These are phyloP conservation scores for Lactifluus hygrophoroides DNA, from an alignment of 768 basidiomycete genomes.

Conservation along the genomic window DNA sequence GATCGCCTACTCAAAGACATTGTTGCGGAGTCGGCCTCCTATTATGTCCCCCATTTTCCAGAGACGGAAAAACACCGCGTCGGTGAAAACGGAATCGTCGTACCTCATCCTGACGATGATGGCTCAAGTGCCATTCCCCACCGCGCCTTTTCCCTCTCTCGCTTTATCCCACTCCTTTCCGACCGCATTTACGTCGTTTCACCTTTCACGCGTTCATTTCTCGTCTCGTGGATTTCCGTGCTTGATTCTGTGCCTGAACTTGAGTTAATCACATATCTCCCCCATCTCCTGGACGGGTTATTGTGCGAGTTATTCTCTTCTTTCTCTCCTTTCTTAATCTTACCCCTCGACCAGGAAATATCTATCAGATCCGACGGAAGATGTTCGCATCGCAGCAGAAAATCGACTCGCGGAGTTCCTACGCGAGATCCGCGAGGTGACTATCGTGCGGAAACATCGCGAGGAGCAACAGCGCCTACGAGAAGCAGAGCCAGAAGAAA, in stretches of 20 bases:
- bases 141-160: constrained; percentile 88
- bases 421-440: constrained; percentile 83
- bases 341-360: constrained; percentile 57
- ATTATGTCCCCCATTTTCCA: constrained; percentile 83
- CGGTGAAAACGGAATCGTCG: constrained; percentile 49
- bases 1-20: constrained; percentile 98
- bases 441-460: constrained; percentile 56
- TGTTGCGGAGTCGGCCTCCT: constrained; percentile 91
- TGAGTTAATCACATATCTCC: constrained; percentile 89
- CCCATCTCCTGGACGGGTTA: constrained; percentile 90
- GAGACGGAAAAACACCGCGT: constrained; percentile 63
- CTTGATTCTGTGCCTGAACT: constrained; percentile 95
- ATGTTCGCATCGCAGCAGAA: constrained; percentile 87
- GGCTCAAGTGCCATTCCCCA: constrained; percentile 32
- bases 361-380: constrained; percentile 89
- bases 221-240: constrained; percentile 96
- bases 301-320: constrained; percentile 43
- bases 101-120: constrained; percentile 50
- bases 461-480: constrained; percentile 35
- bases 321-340: constrained; percentile 12
- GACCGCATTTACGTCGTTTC: constrained; percentile 94
- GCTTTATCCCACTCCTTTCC: constrained; percentile 88
- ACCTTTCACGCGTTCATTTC: constrained; percentile 90
- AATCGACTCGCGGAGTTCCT: constrained; percentile 84
- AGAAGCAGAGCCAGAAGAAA: constrained; percentile 10